These are phyloP conservation scores for Rosa rugosa DNA, from an alignment of 306 rosid genomes.

Conservation along the genomic window DNA sequence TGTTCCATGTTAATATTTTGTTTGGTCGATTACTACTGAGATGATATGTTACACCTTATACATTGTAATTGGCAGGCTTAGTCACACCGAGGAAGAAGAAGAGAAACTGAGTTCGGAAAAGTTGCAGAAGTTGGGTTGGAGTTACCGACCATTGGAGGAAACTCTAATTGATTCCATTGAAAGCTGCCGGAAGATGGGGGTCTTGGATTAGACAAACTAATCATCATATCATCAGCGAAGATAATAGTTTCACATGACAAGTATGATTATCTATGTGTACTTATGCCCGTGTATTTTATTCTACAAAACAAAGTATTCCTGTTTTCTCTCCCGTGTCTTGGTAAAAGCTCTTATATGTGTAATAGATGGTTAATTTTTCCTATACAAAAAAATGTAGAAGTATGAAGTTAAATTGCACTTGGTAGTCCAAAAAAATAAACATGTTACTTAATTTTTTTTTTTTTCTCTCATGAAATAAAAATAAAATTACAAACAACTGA, in stretches of 20 bases:
- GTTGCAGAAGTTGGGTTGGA: conserved; percentile 52
- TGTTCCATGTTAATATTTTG: background rate
- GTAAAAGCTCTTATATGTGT: background rate
- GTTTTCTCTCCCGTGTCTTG: background rate
- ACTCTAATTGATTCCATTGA: conserved; percentile 42
- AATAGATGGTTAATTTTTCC: too few species aligned
- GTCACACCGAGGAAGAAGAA: background rate
- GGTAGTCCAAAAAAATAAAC: too few species aligned
- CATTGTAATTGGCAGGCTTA: conserved; percentile 3
- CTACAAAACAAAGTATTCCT: too few species aligned
- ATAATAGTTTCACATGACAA: too few species aligned
- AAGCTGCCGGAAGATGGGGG: background rate
- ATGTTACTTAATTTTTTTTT: too few species aligned
- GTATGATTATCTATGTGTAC: background rate
- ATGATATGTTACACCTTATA: background rate
- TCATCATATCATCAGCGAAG: background rate
- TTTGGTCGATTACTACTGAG: background rate
- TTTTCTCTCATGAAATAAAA: too few species aligned
- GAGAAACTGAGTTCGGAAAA: conserved; percentile 34
- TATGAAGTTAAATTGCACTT: background rate
- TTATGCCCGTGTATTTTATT: too few species aligned
- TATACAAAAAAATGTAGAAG: background rate
- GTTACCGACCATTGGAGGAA: conserved; percentile 48
- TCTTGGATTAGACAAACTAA: background rate
- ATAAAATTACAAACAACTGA: too few species aligned